Evolutionary conservation across 1,139 yeast species (phyloP).

Genomic region (Suhomyces taliae): DNA sequence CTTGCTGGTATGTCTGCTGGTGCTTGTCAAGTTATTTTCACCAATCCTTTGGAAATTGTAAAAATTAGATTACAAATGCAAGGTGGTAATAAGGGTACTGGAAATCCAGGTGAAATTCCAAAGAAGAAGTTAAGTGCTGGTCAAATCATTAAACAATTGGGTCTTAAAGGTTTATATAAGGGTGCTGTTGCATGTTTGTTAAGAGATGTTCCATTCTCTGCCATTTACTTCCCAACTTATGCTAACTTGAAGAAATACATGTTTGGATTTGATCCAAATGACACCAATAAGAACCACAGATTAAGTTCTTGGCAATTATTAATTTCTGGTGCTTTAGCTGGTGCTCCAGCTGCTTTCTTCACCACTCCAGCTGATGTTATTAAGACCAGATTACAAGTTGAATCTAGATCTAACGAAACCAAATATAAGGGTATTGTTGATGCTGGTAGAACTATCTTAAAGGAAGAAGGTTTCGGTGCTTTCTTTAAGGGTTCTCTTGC

Average conservation of each 20-base stretch:
- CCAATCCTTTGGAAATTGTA: slow-evolving; percentile 94
- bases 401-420: slow-evolving; percentile 73
- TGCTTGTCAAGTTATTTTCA: slow-evolving; percentile 93
- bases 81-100: slow-evolving; percentile 59
- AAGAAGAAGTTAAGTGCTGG: slow-evolving; percentile 58
- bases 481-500: slow-evolving; percentile 98
- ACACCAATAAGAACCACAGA: slow-evolving; percentile 47
- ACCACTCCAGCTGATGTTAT: slow-evolving; percentile 97
- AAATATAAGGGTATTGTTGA: slow-evolving; percentile 74
- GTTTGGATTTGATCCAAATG: slow-evolving; percentile 79
- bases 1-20: slow-evolving; percentile 94
- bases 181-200: slow-evolving; percentile 91
- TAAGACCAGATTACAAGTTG: slow-evolving; percentile 92
- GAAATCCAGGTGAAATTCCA: slow-evolving; percentile 47
- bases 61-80: slow-evolving; percentile 94
- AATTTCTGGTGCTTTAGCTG: slow-evolving; percentile 90
- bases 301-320: slow-evolving; percentile 83
- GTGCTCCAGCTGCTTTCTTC: slow-evolving; percentile 95
- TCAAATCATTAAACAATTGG: slow-evolving; percentile 74
- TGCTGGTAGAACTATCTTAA: slow-evolving; percentile 70
- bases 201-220: slow-evolving; percentile 96
- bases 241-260: slow-evolving; percentile 85
- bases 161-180: slow-evolving; percentile 81
- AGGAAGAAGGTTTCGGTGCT: slow-evolving; percentile 75
- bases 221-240: slow-evolving; percentile 96